A percentile compares a stretch with the other conserved stretches of the same genome.
phyloP scores from a whole-genome alignment of 495 filamentous ascomycete species.

The Niebla homalea region DNA sequence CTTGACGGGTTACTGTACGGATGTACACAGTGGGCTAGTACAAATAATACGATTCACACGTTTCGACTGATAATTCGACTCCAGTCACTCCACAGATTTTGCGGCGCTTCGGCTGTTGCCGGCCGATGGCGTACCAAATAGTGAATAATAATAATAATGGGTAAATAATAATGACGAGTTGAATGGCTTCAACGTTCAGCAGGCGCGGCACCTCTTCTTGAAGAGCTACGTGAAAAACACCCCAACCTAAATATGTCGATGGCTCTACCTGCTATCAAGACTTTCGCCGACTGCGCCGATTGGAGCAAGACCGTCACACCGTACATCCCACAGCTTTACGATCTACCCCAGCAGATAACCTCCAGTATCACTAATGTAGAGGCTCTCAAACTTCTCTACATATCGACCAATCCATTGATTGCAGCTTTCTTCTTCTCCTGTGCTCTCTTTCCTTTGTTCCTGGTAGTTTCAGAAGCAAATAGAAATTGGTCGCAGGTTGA shows the following conservation, averaged over 20 bases:
- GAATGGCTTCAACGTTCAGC: too few relatives aligned
- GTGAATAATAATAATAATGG: too few relatives aligned
- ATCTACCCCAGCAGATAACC: slow-evolving; percentile 50
- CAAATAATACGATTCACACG: too few relatives aligned
- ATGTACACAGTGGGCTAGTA: too few relatives aligned
- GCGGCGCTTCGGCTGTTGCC: too few relatives aligned
- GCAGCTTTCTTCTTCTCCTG: slow-evolving; percentile 60
- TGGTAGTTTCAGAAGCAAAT: slow-evolving; percentile 69
- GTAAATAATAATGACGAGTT: too few relatives aligned
- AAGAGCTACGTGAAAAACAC: too few relatives aligned
- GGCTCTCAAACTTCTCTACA: slow-evolving; percentile 54
- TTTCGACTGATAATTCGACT: too few relatives aligned
- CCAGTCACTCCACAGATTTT: too few relatives aligned
- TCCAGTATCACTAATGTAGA: slow-evolving; percentile 40
- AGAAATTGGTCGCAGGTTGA: slow-evolving; percentile 93
- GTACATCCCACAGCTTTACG: slow-evolving; percentile 65
- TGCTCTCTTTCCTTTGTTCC: slow-evolving; percentile 50
- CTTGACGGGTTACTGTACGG: too few relatives aligned
- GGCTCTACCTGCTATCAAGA: slow-evolving; percentile 51
- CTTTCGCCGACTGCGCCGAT: slow-evolving; percentile 57
- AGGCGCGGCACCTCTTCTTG: too few relatives aligned
- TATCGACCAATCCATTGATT: slow-evolving; percentile 77
- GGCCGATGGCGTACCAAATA: too few relatives aligned
- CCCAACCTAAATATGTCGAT: slow-evolving; percentile 23
- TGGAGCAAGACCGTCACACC: slow-evolving; percentile 58